These are phyloP conservation scores for Amphibolis antarctica DNA, from an alignment of 106 monocot species.

Conservation along the genomic window DNA sequence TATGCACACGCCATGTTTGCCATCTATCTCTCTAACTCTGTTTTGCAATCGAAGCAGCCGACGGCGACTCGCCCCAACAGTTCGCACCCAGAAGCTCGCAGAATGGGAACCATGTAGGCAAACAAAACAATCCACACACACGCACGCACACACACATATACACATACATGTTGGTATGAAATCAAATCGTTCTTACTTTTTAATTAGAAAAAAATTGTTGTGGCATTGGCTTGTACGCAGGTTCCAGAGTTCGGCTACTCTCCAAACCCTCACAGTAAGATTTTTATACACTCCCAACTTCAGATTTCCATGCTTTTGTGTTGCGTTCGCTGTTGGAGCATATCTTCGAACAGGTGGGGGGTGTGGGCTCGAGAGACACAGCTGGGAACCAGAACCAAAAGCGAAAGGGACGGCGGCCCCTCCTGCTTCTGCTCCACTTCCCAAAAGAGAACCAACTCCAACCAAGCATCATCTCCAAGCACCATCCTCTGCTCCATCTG, in stretches of 20 bases:
- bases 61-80: conserved; percentile 36
- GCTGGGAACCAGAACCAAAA: conserved; percentile 12
- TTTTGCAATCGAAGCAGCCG: too few relatives aligned
- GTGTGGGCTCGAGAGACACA: too few relatives aligned
- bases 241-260: conserved; percentile 34
- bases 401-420: too few relatives aligned
- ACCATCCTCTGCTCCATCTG: conserved; percentile 25
- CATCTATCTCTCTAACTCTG: conserved; percentile 4
- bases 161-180: too few relatives aligned
- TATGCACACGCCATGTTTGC: not conserved
- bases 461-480: conserved; percentile 8
- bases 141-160: too few relatives aligned
- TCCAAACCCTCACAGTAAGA: conserved; percentile 33
- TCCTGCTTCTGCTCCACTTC: not conserved
- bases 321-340: not conserved
- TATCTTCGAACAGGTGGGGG: too few relatives aligned
- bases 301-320: too few relatives aligned
- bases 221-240: conserved; percentile 8
- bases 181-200: too few relatives aligned
- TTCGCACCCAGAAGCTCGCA: conserved; percentile 19
- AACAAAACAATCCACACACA: too few relatives aligned
- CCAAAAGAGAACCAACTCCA: conserved; percentile 13
- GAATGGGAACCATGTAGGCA: conserved; percentile 30
- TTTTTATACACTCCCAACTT: too few relatives aligned
- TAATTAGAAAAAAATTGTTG: too few relatives aligned